Base-by-base conservation (phyloP, 257 asterid species). In the Nicotiana noctiflora region DNA sequence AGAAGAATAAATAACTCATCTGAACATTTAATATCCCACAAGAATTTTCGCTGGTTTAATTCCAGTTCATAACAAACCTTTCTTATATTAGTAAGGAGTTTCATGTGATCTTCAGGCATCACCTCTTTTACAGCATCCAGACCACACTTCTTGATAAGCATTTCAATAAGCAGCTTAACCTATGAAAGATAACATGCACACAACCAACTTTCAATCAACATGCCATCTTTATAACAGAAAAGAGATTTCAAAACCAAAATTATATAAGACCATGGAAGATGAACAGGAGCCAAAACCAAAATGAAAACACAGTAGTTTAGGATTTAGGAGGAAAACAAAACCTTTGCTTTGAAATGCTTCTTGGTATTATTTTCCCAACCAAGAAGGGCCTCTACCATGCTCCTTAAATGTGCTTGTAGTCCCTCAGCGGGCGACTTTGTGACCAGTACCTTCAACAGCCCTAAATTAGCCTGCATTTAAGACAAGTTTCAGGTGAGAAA, bases 121-220 rank as follows among this genome's bases (percentile, higher is more conserved):
- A 93, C 99, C 82, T 84, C 84, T 89, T 89, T 92, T 49, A 95
- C 98, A 80, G 98, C 97, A 87, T 90, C 96, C 81, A 95, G 23
- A 46, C 99, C 99, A 81, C 98, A 95, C 89, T 92, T 95, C 89
- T 89, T 95, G 86, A 95, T 91, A 31, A 95, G 98, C 97, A 95
- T 95, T 84, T 93, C 99, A 84, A 95, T 87, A 29, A 95, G 97
- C 84, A 88, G 84, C 86, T 95, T 95, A 74, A 95, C 92, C 98
- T 95, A 80, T 81, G 85, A 64, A 79, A 46, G 61, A 49, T 57
- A 13, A 40, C 31, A 72, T 72, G 66, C 62, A 81, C 12, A 29
- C 62, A 74, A 4, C 34, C 25, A 15, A 23, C 70, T 17, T 67
- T 21, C 74, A 55, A 67, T 80, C 51, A n/a, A 81, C 49, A 29